A percentile compares a stretch with the other conserved stretches of the same genome.
Evolutionary conservation across 805 yeast genomes (phyloP).

Genomic region (Kazachstania kunashirensis): DNA sequence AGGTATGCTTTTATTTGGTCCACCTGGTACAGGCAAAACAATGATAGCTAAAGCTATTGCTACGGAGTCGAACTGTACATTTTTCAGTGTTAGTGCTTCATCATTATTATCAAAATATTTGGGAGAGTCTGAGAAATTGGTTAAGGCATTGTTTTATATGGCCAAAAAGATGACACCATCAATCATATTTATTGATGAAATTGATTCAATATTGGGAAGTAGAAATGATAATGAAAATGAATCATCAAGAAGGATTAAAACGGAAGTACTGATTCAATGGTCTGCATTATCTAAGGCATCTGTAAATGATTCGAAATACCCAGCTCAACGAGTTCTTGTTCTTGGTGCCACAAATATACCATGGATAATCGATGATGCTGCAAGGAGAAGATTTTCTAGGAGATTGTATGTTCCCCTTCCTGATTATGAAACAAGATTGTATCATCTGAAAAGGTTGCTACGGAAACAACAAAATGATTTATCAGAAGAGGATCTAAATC

Average conservation of each 20-base stretch:
- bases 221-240: constrained; percentile 78
- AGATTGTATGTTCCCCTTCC: constrained; percentile 93
- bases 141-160: constrained; percentile 74
- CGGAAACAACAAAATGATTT: constrained; percentile 60
- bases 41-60: constrained; percentile 98
- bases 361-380: constrained; percentile 97
- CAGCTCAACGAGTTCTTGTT: constrained; percentile 64
- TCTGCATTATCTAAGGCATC: constrained; percentile 85
- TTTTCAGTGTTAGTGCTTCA: constrained; percentile 85
- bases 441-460: constrained; percentile 63
- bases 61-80: constrained; percentile 88
- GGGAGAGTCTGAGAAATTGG: constrained; percentile 92
- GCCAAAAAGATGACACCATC: constrained; percentile 87
- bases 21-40: constrained; percentile 98
- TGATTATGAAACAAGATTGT: constrained; percentile 68
- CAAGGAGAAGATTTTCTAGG: constrained; percentile 85
- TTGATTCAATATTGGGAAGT: constrained; percentile 78
- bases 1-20: constrained; percentile 94
- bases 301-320: constrained; percentile 35
- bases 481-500: constrained; percentile 50
- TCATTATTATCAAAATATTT: constrained; percentile 68
- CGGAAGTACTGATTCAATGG: constrained; percentile 94
- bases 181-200: constrained; percentile 92
- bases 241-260: constrained; percentile 82
- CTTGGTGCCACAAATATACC: constrained; percentile 94